These are phyloP conservation scores for Cryptococcus neoformans DNA, from an alignment of 1,284 basidiomycete genomes.

Conservation along the genomic window DNA sequence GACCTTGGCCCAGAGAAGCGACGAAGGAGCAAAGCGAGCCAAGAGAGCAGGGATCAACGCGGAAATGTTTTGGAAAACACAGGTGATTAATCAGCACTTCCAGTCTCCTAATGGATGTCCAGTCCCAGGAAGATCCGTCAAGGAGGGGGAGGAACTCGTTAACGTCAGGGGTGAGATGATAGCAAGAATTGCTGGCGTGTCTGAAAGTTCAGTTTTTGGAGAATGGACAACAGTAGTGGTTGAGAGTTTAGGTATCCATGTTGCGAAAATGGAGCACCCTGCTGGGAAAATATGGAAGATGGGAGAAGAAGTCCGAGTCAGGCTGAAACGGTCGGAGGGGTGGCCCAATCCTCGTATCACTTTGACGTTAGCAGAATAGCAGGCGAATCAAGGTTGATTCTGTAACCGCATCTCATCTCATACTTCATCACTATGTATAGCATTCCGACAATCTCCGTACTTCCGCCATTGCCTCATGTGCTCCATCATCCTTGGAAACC, in stretches of 20 bases:
- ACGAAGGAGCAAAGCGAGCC: conserved; percentile 16
- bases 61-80: conserved; percentile 28
- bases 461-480: background rate
- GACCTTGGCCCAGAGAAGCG: conserved; percentile 13
- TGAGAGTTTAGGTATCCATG: conserved; percentile 13
- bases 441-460: background rate
- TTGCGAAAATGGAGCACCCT: conserved; percentile 12
- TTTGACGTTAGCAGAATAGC: too few relatives aligned
- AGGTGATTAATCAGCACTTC: conserved; percentile 8
- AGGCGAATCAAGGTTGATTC: too few relatives aligned
- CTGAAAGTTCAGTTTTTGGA: conserved; percentile 4
- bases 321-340: conserved; percentile 8
- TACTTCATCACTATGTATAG: conserved; percentile 5
- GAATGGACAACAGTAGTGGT: conserved; percentile 18
- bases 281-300: conserved; percentile 6
- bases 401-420: conserved; percentile 6
- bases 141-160: conserved; percentile 8
- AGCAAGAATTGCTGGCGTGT: conserved; percentile 15
- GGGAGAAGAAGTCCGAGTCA: conserved; percentile 31
- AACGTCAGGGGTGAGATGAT: conserved; percentile 19
- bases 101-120: background rate
- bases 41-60: conserved; percentile 18
- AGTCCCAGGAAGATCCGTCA: conserved; percentile 1
- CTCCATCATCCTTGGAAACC: conserved; percentile 22
- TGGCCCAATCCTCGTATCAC: conserved; percentile 30